phyloP scores from a whole-genome alignment of 768 basidiomycete species.

The Leccinum disarticulatum region DNA sequence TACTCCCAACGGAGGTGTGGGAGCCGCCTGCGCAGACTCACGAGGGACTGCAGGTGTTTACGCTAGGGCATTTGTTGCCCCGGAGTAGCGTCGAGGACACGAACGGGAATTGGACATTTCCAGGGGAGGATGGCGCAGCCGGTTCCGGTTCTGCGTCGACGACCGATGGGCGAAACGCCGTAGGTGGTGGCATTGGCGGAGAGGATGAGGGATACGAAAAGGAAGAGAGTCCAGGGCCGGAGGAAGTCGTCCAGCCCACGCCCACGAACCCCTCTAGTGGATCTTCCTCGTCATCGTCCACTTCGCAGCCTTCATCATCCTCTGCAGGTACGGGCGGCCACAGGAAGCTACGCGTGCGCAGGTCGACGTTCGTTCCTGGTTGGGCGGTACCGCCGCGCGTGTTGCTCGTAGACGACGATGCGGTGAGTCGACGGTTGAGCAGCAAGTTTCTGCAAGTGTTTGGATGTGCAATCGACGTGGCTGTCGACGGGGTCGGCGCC shows the following conservation, averaged over 20 bases:
- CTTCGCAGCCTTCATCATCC: conserved; percentile 16
- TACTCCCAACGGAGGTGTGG: conserved; percentile 27
- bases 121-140: conserved; percentile 29
- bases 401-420: conserved; percentile 93
- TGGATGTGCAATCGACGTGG: conserved; percentile 92
- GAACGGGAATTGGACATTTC: conserved; percentile 64
- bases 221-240: conserved; percentile 29
- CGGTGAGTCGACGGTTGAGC: conserved; percentile 82
- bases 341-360: conserved; percentile 63
- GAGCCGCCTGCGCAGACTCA: conserved; percentile 39
- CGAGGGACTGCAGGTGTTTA: conserved; percentile 77
- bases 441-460: conserved; percentile 95
- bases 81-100: conserved; percentile 47
- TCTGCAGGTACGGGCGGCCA: conserved; percentile 5
- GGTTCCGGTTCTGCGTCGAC: conserved; percentile 11
- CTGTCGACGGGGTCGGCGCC: conserved; percentile 88
- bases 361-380: conserved; percentile 81
- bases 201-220: conserved; percentile 26
- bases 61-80: conserved; percentile 75
- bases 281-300: conserved; percentile 16
- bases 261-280: conserved; percentile 25
- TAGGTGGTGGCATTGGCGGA: conserved; percentile 16
- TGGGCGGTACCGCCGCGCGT: conserved; percentile 93
- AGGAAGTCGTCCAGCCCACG: conserved; percentile 44
- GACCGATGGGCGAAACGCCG: conserved; percentile 24